phyloP scores from a whole-genome alignment of 176 grass and related monocot species.

The Secale cereale region DNA sequence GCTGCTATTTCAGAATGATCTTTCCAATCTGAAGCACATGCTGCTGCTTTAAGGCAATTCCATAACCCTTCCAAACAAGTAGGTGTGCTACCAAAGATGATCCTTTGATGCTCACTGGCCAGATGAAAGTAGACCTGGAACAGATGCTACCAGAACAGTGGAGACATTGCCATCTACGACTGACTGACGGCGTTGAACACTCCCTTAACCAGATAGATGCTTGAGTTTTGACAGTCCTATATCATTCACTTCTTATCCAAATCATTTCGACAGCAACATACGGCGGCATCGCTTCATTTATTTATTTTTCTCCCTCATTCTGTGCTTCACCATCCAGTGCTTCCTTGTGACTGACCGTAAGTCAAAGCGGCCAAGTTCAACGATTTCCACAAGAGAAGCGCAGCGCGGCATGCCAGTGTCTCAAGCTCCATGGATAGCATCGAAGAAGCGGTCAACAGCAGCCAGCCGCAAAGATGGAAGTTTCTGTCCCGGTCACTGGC shows the following conservation, averaged over 20 bases:
- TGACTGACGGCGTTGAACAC: background rate
- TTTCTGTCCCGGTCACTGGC: background rate
- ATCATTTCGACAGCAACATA: background rate
- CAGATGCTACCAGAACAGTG: background rate
- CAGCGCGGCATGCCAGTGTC: background rate
- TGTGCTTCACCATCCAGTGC: background rate
- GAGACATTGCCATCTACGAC: background rate
- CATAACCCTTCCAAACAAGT: background rate
- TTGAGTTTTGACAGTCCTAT: background rate
- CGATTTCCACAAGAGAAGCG: background rate
- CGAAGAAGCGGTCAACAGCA: background rate
- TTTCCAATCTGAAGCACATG: background rate
- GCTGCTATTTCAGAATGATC: background rate
- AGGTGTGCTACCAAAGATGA: background rate
- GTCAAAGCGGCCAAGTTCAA: too few relatives aligned
- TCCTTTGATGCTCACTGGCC: background rate
- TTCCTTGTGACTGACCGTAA: background rate
- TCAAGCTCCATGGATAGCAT: background rate
- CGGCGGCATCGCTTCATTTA: background rate
- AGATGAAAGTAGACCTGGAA: background rate
- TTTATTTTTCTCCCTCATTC: background rate
- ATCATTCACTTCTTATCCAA: background rate
- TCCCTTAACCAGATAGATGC: background rate
- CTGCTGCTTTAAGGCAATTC: conserved; percentile 1
- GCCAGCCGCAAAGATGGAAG: background rate